These are phyloP conservation scores for Odonthalia washingtoniensis DNA, from an alignment of 31 red algal genomes.

Conservation along the genomic window DNA sequence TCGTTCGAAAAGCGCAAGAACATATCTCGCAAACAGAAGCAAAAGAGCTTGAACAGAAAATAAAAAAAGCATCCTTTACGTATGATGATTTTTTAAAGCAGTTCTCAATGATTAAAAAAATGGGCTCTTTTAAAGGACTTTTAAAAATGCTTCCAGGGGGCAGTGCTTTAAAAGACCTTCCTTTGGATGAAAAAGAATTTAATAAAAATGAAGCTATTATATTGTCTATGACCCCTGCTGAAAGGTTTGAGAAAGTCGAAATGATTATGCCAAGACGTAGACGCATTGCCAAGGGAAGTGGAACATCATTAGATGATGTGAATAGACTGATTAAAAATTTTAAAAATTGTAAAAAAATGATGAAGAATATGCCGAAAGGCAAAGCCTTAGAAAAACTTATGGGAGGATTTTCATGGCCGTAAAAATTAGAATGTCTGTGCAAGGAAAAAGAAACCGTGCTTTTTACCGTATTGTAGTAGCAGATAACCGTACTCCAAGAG, in stretches of 20 bases:
- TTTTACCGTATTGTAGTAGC: conserved; percentile 93
- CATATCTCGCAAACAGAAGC: conserved; percentile 63
- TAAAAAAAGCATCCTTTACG: conserved; percentile 52
- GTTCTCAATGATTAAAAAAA: conserved; percentile 60
- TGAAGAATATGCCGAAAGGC: conserved; percentile 51
- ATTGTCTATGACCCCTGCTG: conserved; percentile 71
- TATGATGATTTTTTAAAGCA: conserved; percentile 79
- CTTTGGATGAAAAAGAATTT: conserved; percentile 47
- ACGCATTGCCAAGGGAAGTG: conserved; percentile 64
- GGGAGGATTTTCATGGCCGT: conserved; percentile 71
- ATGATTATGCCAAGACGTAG: conserved; percentile 39
- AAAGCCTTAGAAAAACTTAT: no score
- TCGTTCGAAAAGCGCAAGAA: conserved; percentile 74
- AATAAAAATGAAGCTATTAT: conserved; percentile 61
- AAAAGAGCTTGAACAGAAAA: conserved; percentile 58
- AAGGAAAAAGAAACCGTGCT: conserved; percentile 78
- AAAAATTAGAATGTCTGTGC: conserved; percentile 82
- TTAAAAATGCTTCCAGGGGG: conserved; percentile 50
- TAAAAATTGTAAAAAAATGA: conserved; percentile 60
- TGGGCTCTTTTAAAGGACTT: conserved; percentile 41
- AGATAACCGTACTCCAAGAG: conserved; percentile 79
- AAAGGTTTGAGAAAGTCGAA: conserved; percentile 56
- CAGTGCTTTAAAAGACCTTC: neutral
- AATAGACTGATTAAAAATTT: conserved; percentile 63
- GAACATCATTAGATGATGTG: conserved; percentile 53